Evolutionary conservation across 768 basidiomycete genomes (phyloP), one percentile per base, ranked within the genome.

Genomic region (Tricholoma terreum): DNA sequence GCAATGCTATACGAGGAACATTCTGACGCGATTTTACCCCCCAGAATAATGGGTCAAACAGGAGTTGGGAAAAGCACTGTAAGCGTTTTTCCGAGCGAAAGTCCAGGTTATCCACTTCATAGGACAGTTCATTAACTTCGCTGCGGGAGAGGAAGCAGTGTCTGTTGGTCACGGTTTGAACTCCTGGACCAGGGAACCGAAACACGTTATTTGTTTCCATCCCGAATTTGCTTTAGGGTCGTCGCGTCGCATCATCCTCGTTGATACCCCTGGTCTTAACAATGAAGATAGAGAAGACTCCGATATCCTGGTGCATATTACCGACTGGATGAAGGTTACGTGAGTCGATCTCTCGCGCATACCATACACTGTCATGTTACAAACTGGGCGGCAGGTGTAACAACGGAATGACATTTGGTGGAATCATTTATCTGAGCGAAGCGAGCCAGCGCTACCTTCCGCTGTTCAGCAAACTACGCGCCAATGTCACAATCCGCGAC

Each of bases 31-130:
- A 45, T 3, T 22, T 45, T 11, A 2, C 22, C 21, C 5, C 21
- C 22, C 11, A 45, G 43, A 5, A 24, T 45, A 5, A 56, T 60
- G 50, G 59, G 59, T 6, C 55, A 55, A 12, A 60, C 55, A 2
- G 59, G 55, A 10, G 51, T 51, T n/a, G 59, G 59, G 12, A 60
- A 60, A 51, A 60, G 59, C 45, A 53, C 59, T n/a, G 59, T 60
- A 38, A 12, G 43, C n/a, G 10, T 40, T 24, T 7, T 12, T 31
- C 6, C 12, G 24, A 49, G 21, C 21, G 15, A 5, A 34, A 27
- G 24, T 27, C 24, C 24, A 27, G 3, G 7, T n/a, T 24, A 4
- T 11, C 24, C 17, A 3, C 17, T 52, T 14, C 35, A 6, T 17
- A 12, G 12, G 33, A 24, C 30, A 60, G 43, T 52, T 53, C 27